Evolutionary conservation across 2,329 filamentous ascomycete genomes (phyloP).

Genomic region (Penicillium sp.): DNA sequence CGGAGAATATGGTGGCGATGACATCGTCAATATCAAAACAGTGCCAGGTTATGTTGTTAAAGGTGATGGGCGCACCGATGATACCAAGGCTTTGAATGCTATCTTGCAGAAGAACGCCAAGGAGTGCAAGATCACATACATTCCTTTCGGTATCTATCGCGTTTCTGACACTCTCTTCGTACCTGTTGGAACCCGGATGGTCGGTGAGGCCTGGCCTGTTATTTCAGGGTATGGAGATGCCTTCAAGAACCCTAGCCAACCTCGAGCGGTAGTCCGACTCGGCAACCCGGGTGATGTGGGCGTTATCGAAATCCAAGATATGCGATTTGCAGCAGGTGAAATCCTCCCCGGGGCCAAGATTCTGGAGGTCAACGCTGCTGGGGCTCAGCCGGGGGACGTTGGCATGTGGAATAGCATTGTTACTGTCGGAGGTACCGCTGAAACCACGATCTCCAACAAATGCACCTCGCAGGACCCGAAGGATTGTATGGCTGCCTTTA

Average conservation of each 20-base stretch:
- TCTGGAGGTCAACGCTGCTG: slow-evolving; percentile 58
- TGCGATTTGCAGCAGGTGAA: slow-evolving; percentile 57
- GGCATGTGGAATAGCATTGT: slow-evolving; percentile 55
- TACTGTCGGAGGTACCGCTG: slow-evolving; percentile 53
- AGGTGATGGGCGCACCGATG: slow-evolving; percentile 49
- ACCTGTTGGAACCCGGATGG: slow-evolving; percentile 54
- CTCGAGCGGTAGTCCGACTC: slow-evolving; percentile 56
- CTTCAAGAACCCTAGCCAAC: slow-evolving; percentile 50
- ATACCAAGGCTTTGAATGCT: slow-evolving; percentile 42
- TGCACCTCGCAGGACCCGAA: slow-evolving; percentile 43
- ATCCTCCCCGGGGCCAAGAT: slow-evolving; percentile 50
- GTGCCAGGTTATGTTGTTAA: slow-evolving; percentile 45
- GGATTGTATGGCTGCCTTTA: slow-evolving; percentile 55
- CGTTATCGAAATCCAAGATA: slow-evolving; percentile 56
- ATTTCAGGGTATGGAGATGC: slow-evolving; percentile 54
- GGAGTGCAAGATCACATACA: slow-evolving; percentile 37
- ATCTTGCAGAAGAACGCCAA: slow-evolving; percentile 36
- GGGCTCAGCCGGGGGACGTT: slow-evolving; percentile 52
- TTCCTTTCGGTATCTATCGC: slow-evolving; percentile 43
- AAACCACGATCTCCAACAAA: slow-evolving; percentile 42
- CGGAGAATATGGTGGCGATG: slow-evolving; percentile 42
- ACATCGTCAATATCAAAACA: slow-evolving; percentile 54
- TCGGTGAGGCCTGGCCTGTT: slow-evolving; percentile 59
- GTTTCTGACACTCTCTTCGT: slow-evolving; percentile 53
- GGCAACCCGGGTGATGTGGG: slow-evolving; percentile 57